These are phyloP conservation scores for Coleophoma eucalyptorum DNA, from an alignment of 2,329 filamentous ascomycete species.

Conservation along the genomic window DNA sequence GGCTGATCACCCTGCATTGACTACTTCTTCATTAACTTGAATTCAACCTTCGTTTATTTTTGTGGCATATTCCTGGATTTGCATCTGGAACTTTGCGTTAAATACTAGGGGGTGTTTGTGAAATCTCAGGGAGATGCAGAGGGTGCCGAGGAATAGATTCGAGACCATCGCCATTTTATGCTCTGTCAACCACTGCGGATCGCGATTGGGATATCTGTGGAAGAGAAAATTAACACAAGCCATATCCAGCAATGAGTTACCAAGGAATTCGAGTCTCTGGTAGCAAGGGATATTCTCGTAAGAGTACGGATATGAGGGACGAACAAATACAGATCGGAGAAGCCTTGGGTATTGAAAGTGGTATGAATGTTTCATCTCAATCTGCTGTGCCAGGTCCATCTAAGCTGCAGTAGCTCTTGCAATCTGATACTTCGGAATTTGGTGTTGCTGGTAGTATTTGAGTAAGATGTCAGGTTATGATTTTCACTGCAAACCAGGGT, in stretches of 20 bases:
- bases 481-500: constrained; percentile 65
- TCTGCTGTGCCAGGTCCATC: constrained; percentile 59
- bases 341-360: constrained; percentile 73
- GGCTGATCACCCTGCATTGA: constrained; percentile 31
- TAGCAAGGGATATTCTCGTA: constrained; percentile 84
- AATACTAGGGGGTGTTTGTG: constrained; percentile 67
- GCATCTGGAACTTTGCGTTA: constrained; percentile 35
- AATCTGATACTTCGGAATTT: constrained; percentile 67
- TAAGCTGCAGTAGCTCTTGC: constrained; percentile 61
- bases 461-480: constrained; percentile 66
- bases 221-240: constrained; percentile 81
- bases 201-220: constrained; percentile 68
- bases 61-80: constrained; percentile 50
- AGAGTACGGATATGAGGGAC: constrained; percentile 73
- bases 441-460: constrained; percentile 72
- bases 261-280: constrained; percentile 87
- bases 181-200: constrained; percentile 96
- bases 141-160: constrained; percentile 87
- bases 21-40: constrained; percentile 28
- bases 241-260: constrained; percentile 85
- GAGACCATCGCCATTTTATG: constrained; percentile 99
- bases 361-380: constrained; percentile 56
- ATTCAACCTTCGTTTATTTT: constrained; percentile 52
- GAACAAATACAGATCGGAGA: constrained; percentile 80
- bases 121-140: constrained; percentile 75